Conservation (phyloP, 306 rosid species). For the Prunus mira region DNA sequence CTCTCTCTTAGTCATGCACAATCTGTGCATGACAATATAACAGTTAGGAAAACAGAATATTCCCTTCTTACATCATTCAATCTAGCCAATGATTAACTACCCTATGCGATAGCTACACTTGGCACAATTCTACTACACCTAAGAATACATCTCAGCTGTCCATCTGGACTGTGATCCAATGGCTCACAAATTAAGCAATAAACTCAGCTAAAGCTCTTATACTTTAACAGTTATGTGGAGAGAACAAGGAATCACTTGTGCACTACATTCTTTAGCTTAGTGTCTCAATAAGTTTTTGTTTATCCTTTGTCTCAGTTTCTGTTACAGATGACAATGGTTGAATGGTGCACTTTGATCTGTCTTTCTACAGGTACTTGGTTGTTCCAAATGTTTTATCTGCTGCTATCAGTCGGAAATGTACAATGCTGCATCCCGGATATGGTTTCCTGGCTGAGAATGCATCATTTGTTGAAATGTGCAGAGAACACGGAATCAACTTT, state of each 20-base stretch:
- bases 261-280: not conserved
- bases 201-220: too few species aligned
- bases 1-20: too few species aligned
- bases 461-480: slow-evolving; percentile 90
- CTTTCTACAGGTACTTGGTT: slow-evolving; percentile 58
- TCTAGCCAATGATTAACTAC: too few species aligned
- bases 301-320: not conserved
- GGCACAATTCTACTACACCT: too few species aligned
- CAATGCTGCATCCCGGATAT: slow-evolving; percentile 98
- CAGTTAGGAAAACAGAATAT: too few species aligned
- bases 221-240: too few species aligned
- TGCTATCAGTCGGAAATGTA: slow-evolving; percentile 70
- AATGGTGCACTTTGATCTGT: slow-evolving; percentile 9
- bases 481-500: slow-evolving; percentile 85
- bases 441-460: slow-evolving; percentile 99
- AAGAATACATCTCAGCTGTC: too few species aligned
- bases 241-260: not conserved
- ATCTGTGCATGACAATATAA: too few species aligned
- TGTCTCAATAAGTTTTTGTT: not conserved
- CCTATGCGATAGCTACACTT: too few species aligned
- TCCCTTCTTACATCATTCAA: too few species aligned
- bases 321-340: slow-evolving; percentile 3
- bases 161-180: too few species aligned
- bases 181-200: too few species aligned
- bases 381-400: slow-evolving; percentile 89